Evolutionary conservation across 208 protist genomes (phyloP).

Genomic region (Histomonas meleagridis): DNA sequence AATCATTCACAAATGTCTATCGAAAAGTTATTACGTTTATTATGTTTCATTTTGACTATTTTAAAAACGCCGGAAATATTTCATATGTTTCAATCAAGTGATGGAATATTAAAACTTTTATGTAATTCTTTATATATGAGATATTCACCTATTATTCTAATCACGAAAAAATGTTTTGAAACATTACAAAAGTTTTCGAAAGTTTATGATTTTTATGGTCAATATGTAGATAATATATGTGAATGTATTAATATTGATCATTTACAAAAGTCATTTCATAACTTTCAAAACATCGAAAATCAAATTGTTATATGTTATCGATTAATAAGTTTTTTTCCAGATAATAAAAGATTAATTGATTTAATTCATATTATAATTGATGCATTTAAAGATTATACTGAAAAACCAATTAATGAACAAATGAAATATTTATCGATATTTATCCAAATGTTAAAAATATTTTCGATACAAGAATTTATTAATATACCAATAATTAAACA

Average conservation of each 20-base stretch:
- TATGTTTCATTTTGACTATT: background rate
- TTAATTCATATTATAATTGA: background rate
- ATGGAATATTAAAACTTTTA: background rate
- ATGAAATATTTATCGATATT: background rate
- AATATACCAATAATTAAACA: background rate
- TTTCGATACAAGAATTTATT: background rate
- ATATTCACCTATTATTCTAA: background rate
- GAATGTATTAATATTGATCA: no score
- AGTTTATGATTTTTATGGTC: no score
- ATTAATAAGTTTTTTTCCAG: background rate
- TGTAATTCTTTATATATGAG: background rate
- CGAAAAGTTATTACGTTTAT: background rate
- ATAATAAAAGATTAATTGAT: background rate
- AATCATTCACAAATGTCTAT: background rate
- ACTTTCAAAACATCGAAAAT: no score
- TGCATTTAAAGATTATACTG: background rate
- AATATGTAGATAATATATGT: no score
- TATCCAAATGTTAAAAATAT: conserved; percentile 8
- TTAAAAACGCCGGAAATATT: background rate
- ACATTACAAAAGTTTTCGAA: no score
- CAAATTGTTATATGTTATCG: background rate
- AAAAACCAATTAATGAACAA: background rate
- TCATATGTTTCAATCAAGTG: background rate
- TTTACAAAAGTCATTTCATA: no score
- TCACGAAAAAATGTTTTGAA: background rate